A percentile compares a stretch with the other conserved stretches of the same genome.
Evolutionary conservation across 1,139 yeast species (phyloP).

Genomic region (Candida sp.): DNA sequence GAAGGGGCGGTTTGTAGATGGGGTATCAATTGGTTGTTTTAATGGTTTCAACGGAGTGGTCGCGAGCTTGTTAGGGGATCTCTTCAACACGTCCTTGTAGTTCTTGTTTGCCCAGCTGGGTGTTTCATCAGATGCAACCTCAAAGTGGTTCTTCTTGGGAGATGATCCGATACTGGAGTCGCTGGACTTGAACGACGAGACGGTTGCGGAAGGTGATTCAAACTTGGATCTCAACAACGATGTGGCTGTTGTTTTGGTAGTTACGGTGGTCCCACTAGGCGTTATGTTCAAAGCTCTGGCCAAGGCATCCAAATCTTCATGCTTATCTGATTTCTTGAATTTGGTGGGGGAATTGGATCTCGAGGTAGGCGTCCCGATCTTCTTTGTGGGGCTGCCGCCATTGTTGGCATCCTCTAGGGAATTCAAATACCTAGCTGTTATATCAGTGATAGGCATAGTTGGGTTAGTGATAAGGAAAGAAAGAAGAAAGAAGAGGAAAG

Average conservation of each 20-base stretch:
- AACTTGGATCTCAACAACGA: slow-evolving; percentile 37
- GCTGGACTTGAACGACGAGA: slow-evolving; percentile 42
- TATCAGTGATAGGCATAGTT: slow-evolving; percentile 18
- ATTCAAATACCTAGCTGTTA: slow-evolving; percentile 40
- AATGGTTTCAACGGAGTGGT: slow-evolving; percentile 17
- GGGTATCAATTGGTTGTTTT: slow-evolving; percentile 18
- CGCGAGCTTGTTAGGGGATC: slow-evolving; percentile 16
- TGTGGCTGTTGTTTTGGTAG: slow-evolving; percentile 29
- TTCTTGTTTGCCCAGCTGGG: slow-evolving; percentile 29
- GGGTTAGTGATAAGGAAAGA: not conserved
- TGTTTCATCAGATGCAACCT: slow-evolving; percentile 18
- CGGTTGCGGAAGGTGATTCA: slow-evolving; percentile 51
- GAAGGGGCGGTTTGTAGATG: slow-evolving; percentile 19
- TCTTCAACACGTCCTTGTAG: slow-evolving; percentile 19
- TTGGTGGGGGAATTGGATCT: slow-evolving; percentile 24
- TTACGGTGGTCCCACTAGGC: slow-evolving; percentile 14
- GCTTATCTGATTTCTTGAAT: slow-evolving; percentile 16
- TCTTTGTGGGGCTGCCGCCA: slow-evolving; percentile 21
- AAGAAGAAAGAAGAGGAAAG: not conserved
- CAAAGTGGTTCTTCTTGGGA: slow-evolving; percentile 20
- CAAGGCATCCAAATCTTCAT: slow-evolving; percentile 41
- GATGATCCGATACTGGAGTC: slow-evolving; percentile 23
- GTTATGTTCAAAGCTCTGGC: slow-evolving; percentile 42
- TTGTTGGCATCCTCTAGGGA: slow-evolving; percentile 26
- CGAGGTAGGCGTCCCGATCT: slow-evolving; percentile 37